A percentile compares a stretch with the other conserved stretches of the same genome.
Conservation (phyloP, 768 basidiomycete species). For the Rhizopogon salebrosus region DNA sequence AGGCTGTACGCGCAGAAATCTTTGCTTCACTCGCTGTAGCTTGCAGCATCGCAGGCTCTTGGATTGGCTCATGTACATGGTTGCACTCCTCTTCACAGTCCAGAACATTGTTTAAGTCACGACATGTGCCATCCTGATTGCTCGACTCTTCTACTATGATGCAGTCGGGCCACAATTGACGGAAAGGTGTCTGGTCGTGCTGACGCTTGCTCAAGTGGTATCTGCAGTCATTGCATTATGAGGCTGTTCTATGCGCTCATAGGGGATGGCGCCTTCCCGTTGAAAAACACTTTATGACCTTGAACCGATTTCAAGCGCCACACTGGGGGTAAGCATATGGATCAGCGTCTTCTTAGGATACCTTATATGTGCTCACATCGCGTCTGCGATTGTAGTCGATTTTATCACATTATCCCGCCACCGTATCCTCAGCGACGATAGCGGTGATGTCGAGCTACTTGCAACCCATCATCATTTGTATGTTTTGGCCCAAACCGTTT, state of each 20-base stretch:
- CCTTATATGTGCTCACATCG: slow-evolving; percentile 53
- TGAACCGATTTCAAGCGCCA: slow-evolving; percentile 50
- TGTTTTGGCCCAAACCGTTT: too few relatives aligned
- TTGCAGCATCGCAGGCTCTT: slow-evolving; percentile 49
- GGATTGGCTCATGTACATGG: slow-evolving; percentile 55
- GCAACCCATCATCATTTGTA: slow-evolving; percentile 50
- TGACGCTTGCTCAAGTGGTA: slow-evolving; percentile 47
- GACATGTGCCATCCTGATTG: slow-evolving; percentile 49
- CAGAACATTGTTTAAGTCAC: slow-evolving; percentile 49
- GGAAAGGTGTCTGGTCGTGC: slow-evolving; percentile 45
- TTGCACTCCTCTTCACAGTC: slow-evolving; percentile 52
- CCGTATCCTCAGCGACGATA: slow-evolving; percentile 50
- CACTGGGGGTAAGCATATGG: slow-evolving; percentile 53
- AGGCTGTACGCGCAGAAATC: slow-evolving; percentile 47
- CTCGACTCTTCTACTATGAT: slow-evolving; percentile 54
- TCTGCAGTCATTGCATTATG: slow-evolving; percentile 54
- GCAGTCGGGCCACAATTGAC: slow-evolving; percentile 43
- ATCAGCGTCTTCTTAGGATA: slow-evolving; percentile 47
- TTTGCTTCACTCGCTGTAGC: slow-evolving; percentile 55
- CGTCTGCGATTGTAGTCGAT: slow-evolving; percentile 48
- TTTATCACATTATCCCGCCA: slow-evolving; percentile 24
- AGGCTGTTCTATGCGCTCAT: slow-evolving; percentile 52
- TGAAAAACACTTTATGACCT: slow-evolving; percentile 39
- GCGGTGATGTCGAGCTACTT: slow-evolving; percentile 54
- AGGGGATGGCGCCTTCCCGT: slow-evolving; percentile 47